Evolutionary conservation across 1,139 yeast genomes (phyloP).

Genomic region (Kodamaea sp.): DNA sequence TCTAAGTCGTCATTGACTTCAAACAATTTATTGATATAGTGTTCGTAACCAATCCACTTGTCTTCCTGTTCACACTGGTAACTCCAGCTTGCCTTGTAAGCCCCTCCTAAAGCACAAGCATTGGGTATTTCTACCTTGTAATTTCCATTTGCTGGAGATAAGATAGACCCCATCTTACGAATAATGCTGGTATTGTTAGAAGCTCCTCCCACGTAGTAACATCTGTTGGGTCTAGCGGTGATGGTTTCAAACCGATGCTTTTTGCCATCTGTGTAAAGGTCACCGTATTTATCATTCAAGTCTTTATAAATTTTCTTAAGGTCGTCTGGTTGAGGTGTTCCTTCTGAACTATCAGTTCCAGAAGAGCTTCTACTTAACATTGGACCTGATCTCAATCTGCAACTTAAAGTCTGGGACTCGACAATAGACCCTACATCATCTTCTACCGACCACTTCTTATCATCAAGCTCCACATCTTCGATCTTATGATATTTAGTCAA

Average conservation of each 20-base stretch:
- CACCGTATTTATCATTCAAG: slow-evolving; percentile 36
- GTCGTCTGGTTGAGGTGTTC: slow-evolving; percentile 7
- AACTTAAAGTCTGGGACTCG: slow-evolving; percentile 84
- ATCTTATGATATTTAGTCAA: slow-evolving; percentile 30
- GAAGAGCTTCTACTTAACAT: slow-evolving; percentile 38
- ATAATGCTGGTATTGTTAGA: slow-evolving; percentile 72
- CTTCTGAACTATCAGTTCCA: slow-evolving; percentile 4
- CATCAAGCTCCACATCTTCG: slow-evolving; percentile 20
- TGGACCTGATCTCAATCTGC: slow-evolving; percentile 78
- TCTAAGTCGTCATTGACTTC: slow-evolving; percentile 49
- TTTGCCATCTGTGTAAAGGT: slow-evolving; percentile 52
- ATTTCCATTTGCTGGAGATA: slow-evolving; percentile 66
- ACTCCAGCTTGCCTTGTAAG: slow-evolving; percentile 82
- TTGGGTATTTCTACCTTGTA: slow-evolving; percentile 77
- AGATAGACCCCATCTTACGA: slow-evolving; percentile 64
- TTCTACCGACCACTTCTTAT: slow-evolving; percentile 43
- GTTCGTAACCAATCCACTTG: slow-evolving; percentile 42
- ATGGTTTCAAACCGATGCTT: slow-evolving; percentile 43
- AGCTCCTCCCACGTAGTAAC: slow-evolving; percentile 88
- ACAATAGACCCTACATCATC: slow-evolving; percentile 78
- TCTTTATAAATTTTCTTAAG: slow-evolving; percentile 23
- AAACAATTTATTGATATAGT: slow-evolving; percentile 44
- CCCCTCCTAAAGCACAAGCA: slow-evolving; percentile 96
- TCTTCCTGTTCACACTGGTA: slow-evolving; percentile 36
- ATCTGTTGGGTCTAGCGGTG: slow-evolving; percentile 62